Base-by-base conservation (phyloP, 495 filamentous ascomycete species). In the Chaetomium fimeti region DNA sequence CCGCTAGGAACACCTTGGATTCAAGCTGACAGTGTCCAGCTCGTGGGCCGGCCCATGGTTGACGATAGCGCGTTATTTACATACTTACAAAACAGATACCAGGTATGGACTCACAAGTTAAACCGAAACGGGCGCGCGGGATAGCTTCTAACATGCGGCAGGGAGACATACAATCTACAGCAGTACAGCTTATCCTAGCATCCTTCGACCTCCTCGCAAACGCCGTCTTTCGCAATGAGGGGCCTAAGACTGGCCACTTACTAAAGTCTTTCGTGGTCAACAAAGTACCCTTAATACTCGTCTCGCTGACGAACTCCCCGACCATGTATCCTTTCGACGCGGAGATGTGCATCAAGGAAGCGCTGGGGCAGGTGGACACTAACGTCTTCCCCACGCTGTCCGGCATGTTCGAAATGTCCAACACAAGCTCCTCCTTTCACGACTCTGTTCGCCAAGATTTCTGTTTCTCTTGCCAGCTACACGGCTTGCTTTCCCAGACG, bases 201-300 rank as follows among this genome's bases (percentile, higher is more conserved):
- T 85, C 91, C 5, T 96, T 98, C 68, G 93, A 98, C 69, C 84
- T 94, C 3, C 78, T 97, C 22, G 89, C 92, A 2, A 96, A 95
- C 71, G 89, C 89, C 27, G 87, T 93, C 64, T 89, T 92, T 64
- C 87, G 90, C 25, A 89, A 85, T 55, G 91, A 96, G 72, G 84
- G 88, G 7, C 75, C 79, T 16, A 85, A 88, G 60, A 85, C 83
- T 1, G 88, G 89, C 67, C 88, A 91, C 61, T 71, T 93, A n/a
- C 84, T 97, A 62, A 87, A 92, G 52, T 94, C 92, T 13, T 98
- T 94, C 70, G 81, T 98, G 5, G 89, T 94, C 63, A 98, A 98
- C 79, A 97, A 97, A 73, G 78, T 98, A 4, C 94, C 95, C 0
- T 70, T 89, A 7, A 87, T 97, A 24, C 80, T 98, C 12, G 79